A percentile compares a stretch with the other conserved stretches of the same genome.
Conservation (phyloP, 2,329 filamentous ascomycete species). For the Biscogniauxia sp. region DNA sequence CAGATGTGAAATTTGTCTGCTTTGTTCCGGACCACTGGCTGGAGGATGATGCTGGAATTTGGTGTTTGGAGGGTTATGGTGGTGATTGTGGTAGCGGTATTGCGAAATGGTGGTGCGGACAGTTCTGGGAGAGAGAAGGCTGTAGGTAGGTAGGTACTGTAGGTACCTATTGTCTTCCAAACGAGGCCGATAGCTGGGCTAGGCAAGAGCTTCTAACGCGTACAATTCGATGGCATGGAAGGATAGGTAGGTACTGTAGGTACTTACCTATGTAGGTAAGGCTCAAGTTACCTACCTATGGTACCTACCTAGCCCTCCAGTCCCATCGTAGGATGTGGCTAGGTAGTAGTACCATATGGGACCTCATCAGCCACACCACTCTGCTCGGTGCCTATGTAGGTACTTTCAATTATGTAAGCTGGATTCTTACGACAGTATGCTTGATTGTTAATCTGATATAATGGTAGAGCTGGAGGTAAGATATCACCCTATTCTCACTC, state of each 20-base stretch:
- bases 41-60: slow-evolving; percentile 1
- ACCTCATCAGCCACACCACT: too few species aligned
- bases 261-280: not conserved
- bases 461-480: too few species aligned
- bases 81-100: slow-evolving; percentile 5
- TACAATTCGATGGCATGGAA: slow-evolving; percentile 14
- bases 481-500: too few species aligned
- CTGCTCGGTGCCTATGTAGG: too few species aligned
- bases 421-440: too few species aligned
- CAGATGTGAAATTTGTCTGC: not conserved
- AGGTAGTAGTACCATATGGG: too few species aligned
- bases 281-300: too few species aligned
- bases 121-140: slow-evolving; percentile 13
- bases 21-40: not conserved
- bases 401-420: too few species aligned
- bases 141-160: too few species aligned
- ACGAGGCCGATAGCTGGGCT: slow-evolving; percentile 19
- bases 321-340: not conserved
- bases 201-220: slow-evolving; percentile 36
- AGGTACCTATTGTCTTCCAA: slow-evolving; percentile 13
- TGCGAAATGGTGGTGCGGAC: slow-evolving; percentile 12
- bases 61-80: slow-evolving; percentile 4
- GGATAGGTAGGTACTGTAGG: not conserved
- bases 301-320: too few species aligned
- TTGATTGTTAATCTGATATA: too few species aligned